A percentile compares a stretch with the other conserved stretches of the same genome.
Evolutionary conservation across 2,329 filamentous ascomycete genomes (phyloP).

Genomic region (Paradendryphiella salina): DNA sequence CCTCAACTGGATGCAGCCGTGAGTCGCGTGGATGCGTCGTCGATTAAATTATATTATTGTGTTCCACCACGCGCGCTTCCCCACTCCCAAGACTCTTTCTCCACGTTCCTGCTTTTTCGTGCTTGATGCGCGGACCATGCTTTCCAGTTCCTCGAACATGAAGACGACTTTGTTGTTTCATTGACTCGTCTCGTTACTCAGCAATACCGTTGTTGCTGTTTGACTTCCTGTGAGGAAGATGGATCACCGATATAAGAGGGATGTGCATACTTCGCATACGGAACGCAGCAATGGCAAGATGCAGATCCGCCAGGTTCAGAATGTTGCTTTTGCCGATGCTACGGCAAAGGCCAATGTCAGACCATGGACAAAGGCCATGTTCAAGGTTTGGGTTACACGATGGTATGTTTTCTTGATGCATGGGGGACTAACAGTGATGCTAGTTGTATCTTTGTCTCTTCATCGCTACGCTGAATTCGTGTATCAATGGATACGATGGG

Average conservation of each 20-base stretch:
- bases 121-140: slow-evolving; percentile 4
- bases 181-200: background rate
- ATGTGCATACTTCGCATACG: slow-evolving; percentile 20
- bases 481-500: slow-evolving; percentile 56
- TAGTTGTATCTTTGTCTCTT: slow-evolving; percentile 50
- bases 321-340: slow-evolving; percentile 52
- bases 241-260: slow-evolving; percentile 19
- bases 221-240: slow-evolving; percentile 6
- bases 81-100: background rate
- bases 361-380: slow-evolving; percentile 51
- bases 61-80: background rate
- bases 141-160: slow-evolving; percentile 5
- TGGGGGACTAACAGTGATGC: background rate
- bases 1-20: background rate
- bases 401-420: background rate
- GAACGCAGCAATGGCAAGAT: slow-evolving; percentile 25
- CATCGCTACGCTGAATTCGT: slow-evolving; percentile 51
- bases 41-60: slow-evolving; percentile 14
- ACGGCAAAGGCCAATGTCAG: slow-evolving; percentile 51
- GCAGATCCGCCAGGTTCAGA: slow-evolving; percentile 45
- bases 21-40: slow-evolving; percentile 9
- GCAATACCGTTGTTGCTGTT: background rate
- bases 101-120: slow-evolving; percentile 4
- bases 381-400: slow-evolving; percentile 43
- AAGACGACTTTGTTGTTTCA: slow-evolving; percentile 6